Percentiles rank a stretch among this genome's conserved stretches.
Evolutionary conservation across 352 stramenopile genomes (phyloP).

Genomic region (Globisporangium lucens): DNA sequence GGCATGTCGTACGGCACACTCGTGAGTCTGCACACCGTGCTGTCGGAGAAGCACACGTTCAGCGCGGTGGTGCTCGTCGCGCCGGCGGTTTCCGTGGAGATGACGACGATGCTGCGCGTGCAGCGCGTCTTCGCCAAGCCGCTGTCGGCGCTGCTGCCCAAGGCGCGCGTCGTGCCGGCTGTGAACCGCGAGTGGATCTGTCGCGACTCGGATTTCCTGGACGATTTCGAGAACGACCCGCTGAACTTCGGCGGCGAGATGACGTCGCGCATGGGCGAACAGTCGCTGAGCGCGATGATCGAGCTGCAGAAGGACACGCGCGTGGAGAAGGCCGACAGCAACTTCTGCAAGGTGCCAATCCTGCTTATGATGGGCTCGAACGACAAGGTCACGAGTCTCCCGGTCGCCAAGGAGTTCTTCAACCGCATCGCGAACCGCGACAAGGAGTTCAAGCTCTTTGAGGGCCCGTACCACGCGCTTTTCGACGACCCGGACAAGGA

Average conservation of each 20-base stretch:
- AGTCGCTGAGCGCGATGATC: constrained; percentile 35
- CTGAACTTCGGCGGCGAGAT: constrained; percentile 33
- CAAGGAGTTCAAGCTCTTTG: constrained; percentile 61
- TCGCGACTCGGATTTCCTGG: constrained; percentile 25
- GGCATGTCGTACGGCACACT: constrained; percentile 36
- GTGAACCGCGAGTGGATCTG: constrained; percentile 26
- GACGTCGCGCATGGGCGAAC: constrained; percentile 40
- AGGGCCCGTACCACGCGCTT: constrained; percentile 49
- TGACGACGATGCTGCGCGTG: constrained; percentile 14
- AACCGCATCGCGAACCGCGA: constrained; percentile 32
- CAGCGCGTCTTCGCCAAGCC: constrained; percentile 21
- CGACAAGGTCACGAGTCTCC: constrained; percentile 50
- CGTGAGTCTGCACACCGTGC: constrained; percentile 29
- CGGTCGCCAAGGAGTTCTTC: constrained; percentile 45
- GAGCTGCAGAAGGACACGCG: constrained; percentile 27
- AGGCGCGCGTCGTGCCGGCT: constrained; percentile 27
- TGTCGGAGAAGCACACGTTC: constrained; percentile 25
- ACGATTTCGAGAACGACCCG: constrained; percentile 30
- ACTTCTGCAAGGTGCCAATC: constrained; percentile 23
- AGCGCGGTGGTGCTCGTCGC: constrained; percentile 24
- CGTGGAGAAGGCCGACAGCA: constrained; percentile 28
- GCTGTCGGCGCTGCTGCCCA: constrained; percentile 20
- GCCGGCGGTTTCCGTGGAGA: constrained; percentile 22
- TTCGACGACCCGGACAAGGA: constrained; percentile 65
- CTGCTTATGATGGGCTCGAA: constrained; percentile 41